Percentiles rank a stretch among this genome's conserved stretches.
Evolutionary conservation across 2,329 filamentous ascomycete genomes (phyloP).

Genomic region (Emmonsiellopsis sp.): DNA sequence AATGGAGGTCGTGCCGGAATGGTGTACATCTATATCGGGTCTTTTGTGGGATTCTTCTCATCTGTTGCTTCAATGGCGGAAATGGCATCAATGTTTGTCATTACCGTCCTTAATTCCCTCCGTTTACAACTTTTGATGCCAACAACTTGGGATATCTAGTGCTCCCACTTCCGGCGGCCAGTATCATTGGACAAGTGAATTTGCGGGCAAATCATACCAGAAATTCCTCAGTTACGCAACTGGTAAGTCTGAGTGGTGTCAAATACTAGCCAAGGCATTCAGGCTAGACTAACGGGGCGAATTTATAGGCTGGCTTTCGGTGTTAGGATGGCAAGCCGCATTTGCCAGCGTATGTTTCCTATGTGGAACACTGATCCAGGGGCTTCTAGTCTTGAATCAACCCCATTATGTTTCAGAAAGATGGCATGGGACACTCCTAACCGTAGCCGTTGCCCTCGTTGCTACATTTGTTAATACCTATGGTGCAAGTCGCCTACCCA

Average conservation of each 20-base stretch:
- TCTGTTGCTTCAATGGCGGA: slow-evolving; percentile 30
- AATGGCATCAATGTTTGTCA: slow-evolving; percentile 29
- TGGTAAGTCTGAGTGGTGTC: slow-evolving; percentile 16
- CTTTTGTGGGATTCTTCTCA: slow-evolving; percentile 21
- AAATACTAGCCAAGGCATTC: neutral
- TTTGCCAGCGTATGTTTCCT: slow-evolving; percentile 30
- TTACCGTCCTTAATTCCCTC: neutral
- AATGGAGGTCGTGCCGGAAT: slow-evolving; percentile 25
- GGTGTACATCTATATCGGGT: slow-evolving; percentile 24
- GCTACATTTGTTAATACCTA: slow-evolving; percentile 36
- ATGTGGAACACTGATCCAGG: slow-evolving; percentile 27
- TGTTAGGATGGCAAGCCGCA: slow-evolving; percentile 36
- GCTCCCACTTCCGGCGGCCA: slow-evolving; percentile 35
- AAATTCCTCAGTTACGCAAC: slow-evolving; percentile 40
- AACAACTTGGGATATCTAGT: slow-evolving; percentile 24
- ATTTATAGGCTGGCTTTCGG: slow-evolving; percentile 30
- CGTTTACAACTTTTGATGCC: neutral
- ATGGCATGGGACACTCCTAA: slow-evolving; percentile 44
- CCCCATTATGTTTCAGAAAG: slow-evolving; percentile 26
- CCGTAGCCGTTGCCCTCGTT: slow-evolving; percentile 35
- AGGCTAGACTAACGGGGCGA: neutral
- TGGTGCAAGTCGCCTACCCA: slow-evolving; percentile 34
- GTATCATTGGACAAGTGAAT: slow-evolving; percentile 34
- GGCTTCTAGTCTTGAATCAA: slow-evolving; percentile 29
- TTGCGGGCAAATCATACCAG: slow-evolving; percentile 27